Base-by-base conservation (phyloP, 768 basidiomycete genomes). In the Cyclocybe cylindracea region DNA sequence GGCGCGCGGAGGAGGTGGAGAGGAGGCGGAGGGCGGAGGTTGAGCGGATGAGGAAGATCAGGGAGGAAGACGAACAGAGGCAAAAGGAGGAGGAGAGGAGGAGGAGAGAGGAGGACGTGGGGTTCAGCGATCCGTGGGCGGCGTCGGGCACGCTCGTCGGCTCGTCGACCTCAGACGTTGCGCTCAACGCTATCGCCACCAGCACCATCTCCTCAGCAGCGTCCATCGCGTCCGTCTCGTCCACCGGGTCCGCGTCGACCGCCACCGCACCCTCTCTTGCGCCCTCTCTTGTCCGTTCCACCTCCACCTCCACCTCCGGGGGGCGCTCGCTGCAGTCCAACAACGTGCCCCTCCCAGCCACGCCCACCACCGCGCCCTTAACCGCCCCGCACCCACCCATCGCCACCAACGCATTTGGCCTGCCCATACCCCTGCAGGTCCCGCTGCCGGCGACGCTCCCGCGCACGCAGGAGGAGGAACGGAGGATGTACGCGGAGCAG, bases 391-490 rank as follows among this genome's bases (percentile, higher is more conserved):
- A n/a, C n/a, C n/a, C n/a, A n/a, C n/a, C n/a, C n/a, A n/a, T n/a
- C n/a, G n/a, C n/a, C n/a, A n/a, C n/a, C n/a, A n/a, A n/a, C n/a
- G n/a, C n/a, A n/a, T n/a, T n/a, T n/a, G n/a, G n/a, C n/a, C n/a
- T n/a, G n/a, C n/a, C n/a, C n/a, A n/a, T n/a, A n/a, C n/a, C 10
- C 2, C 18, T 11, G 11, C 18, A 42, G 40, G 24, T 24, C 19
- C n/a, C n/a, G 11, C 41, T 40, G 5, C 36, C 48, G 7, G 41
- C 48, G 7, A 24, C 24, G 24, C 16, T 35, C 11, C 51, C 50
- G 29, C 42, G 45, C 18, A 51, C 55, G 8, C 60, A 57, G 9
- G 60, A 53, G 36, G 56, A 61, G 38, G 60, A 61, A 48, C 48
- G 56, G n/a, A 39, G 56, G n/a, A 48, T 47, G 11, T 45, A 55